Evolutionary conservation across 331 rosid species (phyloP), one percentile per base, ranked within the genome.

Genomic region (Rhamnella rubrinervis): DNA sequence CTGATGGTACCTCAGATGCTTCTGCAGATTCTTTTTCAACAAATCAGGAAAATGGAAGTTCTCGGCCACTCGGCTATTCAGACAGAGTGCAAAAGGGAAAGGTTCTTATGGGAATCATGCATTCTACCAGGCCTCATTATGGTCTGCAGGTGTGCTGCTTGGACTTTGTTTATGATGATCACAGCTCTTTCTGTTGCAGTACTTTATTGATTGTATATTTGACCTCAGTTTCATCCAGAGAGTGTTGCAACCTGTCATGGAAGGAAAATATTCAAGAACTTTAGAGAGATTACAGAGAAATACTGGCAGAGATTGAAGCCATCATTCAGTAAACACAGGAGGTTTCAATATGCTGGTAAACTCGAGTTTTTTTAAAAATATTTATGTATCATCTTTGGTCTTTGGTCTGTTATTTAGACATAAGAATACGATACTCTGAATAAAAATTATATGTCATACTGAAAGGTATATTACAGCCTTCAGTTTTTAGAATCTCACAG

Each of bases 171-270:
- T 75, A 21, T 72, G 14, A 63, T 64, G 72, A 19, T 66, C 41
- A 10, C 26, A 65, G 66, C 55, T 58, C 52, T 76, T 47, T 64
- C 68, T 77, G 62, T 72, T 60, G 35, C 20, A 51, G 74, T 69
- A 77, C 52, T 70, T 72, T 18, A 5, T 66, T 51, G 21, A 15
- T 74, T 40, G 75, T 60, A 28, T 40, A 63, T 78, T 81, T 87
- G 75, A 73, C 72, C 76, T 72, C 97, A 95, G 99, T 95, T 95
- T 83, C 99, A 95, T 86, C 99, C 99, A 58, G 99, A 95, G 85
- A 95, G 99, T 84, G 82, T 95, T 75, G 99, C 96, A 37, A 91
- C 97, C 63, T 70, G 73, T 80, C 83, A 89, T 68, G 99, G 99
- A 67, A 85, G 89, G 61, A 85, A 89, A 76, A 78, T 95, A 78